Base-by-base conservation (phyloP, 108 stramenopile species). In the Fragilaria crotonensis region DNA sequence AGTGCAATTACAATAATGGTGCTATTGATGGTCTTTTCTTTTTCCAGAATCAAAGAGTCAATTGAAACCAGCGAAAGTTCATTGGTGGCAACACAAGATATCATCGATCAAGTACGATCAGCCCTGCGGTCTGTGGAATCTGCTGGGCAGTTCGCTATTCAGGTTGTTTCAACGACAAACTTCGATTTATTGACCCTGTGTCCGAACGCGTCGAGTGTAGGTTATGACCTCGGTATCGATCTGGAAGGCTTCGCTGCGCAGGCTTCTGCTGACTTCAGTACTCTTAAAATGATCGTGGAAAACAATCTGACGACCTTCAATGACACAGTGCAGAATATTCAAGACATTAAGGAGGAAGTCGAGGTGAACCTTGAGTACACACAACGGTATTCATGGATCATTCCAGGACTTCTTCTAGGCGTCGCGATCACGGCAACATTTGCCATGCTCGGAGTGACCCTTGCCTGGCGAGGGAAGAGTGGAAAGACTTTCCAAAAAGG, bases 391-490 rank as follows among this genome's bases (percentile, higher is more conserved):
- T 1, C 73, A 3, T 75, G 74, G 79, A 27, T 72, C 11, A 21
- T 72, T 20, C 79, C 79, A 21, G 66, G 49, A 25, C 21, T 75
- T 26, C 30, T 80, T 0, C 48, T 75, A 21, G 30, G 32, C 1
- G 49, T 72, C 29, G 51, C 47, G 48, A 20, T 64, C 29, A 44
- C 64, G 0, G 33, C 51, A 48, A 46, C 55, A 20, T 30, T 66
- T n/a, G 54, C 67, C 0, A 52, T 69, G 33, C 27, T 68, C 52
- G 70, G 58, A 21, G 70, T 71, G 0, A 23, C 65, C 11, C 33
- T 72, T 2, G 69, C 71, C 2, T 72, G 70, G 79, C 75, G 55
- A 29, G 57, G 48, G 4, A 45, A 70, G 30, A 62, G 70, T 33
- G 63, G 62, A 20, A 17, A 25, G n/a, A 29, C 56, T 2, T 47